Percentiles rank a stretch among this genome's conserved stretches.
Conservation (phyloP, 768 basidiomycete genomes). For the Dioszegia aurantiaca region DNA sequence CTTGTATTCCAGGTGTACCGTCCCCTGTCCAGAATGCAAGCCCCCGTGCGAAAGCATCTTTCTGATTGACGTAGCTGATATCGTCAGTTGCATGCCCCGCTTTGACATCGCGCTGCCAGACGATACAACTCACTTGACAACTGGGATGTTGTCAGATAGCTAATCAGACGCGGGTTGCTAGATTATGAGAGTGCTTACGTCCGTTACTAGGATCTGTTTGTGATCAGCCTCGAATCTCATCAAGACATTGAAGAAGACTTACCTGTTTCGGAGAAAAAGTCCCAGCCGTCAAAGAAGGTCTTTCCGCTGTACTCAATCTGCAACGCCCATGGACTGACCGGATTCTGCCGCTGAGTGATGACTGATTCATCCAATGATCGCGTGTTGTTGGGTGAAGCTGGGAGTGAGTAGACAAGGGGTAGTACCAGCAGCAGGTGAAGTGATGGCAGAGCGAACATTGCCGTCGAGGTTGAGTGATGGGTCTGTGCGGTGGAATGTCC, state of each 20-base stretch:
- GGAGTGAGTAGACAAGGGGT: too few relatives aligned
- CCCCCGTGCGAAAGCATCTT: constrained; percentile 37
- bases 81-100: background rate
- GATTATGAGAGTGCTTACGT: constrained; percentile 27
- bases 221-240: background rate
- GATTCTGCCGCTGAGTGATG: background rate
- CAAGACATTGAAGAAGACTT: constrained; percentile 10
- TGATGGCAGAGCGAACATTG: too few relatives aligned
- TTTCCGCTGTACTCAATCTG: constrained; percentile 33
- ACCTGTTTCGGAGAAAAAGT: constrained; percentile 40
- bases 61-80: constrained; percentile 34
- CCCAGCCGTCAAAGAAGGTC: constrained; percentile 41
- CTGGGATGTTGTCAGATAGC: too few relatives aligned
- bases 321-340: constrained; percentile 8
- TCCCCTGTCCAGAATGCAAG: constrained; percentile 46
- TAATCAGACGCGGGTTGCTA: too few relatives aligned
- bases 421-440: too few relatives aligned
- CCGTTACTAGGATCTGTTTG: constrained; percentile 44
- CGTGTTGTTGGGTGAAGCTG: too few relatives aligned
- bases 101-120: background rate
- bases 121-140: constrained; percentile 33
- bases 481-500: too few relatives aligned
- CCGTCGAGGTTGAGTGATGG: too few relatives aligned
- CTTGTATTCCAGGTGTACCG: constrained; percentile 48
- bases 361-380: too few relatives aligned